phyloP scores from a whole-genome alignment of 331 rosid genomes.

The Telfairia occidentalis region DNA sequence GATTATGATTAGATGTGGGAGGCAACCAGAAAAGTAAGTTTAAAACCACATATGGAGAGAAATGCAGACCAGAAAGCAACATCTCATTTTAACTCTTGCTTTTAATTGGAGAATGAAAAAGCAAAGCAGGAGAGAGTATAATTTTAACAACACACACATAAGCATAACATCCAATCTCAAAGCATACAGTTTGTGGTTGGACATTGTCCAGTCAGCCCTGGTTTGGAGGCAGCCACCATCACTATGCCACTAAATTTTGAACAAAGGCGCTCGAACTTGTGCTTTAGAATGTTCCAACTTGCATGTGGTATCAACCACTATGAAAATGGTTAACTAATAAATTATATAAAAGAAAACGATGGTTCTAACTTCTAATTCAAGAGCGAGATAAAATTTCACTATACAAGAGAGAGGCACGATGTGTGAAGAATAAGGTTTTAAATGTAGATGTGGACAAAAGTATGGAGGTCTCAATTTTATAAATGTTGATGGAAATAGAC shows the following conservation, averaged over 20 bases:
- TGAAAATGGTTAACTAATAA: neutral
- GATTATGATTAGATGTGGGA: slow-evolving; percentile 10
- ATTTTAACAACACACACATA: neutral
- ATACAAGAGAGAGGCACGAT: neutral
- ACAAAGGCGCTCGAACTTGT: slow-evolving; percentile 49
- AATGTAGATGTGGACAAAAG: no score
- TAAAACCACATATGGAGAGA: neutral
- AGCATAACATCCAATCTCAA: neutral
- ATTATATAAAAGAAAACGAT: neutral
- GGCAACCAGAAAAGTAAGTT: neutral
- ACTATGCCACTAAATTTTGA: slow-evolving; percentile 21
- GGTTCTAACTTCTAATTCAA: neutral
- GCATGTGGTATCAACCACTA: slow-evolving; percentile 33
- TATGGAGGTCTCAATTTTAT: no score
- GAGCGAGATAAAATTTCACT: neutral
- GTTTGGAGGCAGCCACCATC: neutral
- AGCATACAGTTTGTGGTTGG: slow-evolving; percentile 19
- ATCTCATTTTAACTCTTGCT: slow-evolving; percentile 10
- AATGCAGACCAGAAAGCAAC: slow-evolving; percentile 14
- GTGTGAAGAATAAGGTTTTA: no score
- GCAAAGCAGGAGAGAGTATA: neutral
- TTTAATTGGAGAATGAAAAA: slow-evolving; percentile 10
- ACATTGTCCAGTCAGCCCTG: slow-evolving; percentile 21
- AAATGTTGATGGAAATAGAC: no score
- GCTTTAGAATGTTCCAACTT: slow-evolving; percentile 60